Evolutionary conservation across 148 eudicot species (phyloP), one percentile per base, ranked within the genome.

Genomic region (Cornus suecica): DNA sequence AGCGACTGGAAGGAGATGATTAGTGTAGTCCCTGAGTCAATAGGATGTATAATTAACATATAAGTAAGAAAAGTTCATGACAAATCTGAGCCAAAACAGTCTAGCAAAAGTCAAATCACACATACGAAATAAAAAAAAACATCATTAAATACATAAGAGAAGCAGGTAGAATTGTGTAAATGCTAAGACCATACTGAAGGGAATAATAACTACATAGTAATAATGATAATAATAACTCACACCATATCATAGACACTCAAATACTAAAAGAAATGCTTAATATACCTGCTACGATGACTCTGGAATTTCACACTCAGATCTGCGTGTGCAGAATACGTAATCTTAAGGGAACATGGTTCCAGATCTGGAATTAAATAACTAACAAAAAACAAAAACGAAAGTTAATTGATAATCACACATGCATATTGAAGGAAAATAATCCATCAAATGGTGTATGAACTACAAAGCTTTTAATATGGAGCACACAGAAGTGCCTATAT

Each of bases 241-340:
- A 28, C 34, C 3, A 54, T 54, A 20, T 71, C 64, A 56, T 27
- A 16, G 24, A 74, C 20, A 65, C 24, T 32, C 56, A 70, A 2
- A 70, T 42, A 62, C 41, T 25, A 37, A n/a, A 69, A 28, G 42
- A 42, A 32, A 41, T 65, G 61, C 14, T 26, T 10, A 83, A 75
- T 62, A 23, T 81, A 92, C 99, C 99, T 95, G 91, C 99, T 95
- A 67, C 99, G 93, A 72, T 95, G 99, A 76, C 87, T 80, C 84
- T 95, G 99, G 73, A 95, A 95, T 78, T 95, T 95, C 60, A 95
- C 99, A 69, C 90, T 95, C 79, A 95, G 82, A 86, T 95, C 99
- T 72, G 94, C 85, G 79, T 95, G 99, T 22, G 97, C 99, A 71
- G 99, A 95, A 80, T 92, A 95, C 27, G 97, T 95, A 48, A 95